phyloP scores from a whole-genome alignment of 495 filamentous ascomycete species.

The Clohesyomyces aquaticus region DNA sequence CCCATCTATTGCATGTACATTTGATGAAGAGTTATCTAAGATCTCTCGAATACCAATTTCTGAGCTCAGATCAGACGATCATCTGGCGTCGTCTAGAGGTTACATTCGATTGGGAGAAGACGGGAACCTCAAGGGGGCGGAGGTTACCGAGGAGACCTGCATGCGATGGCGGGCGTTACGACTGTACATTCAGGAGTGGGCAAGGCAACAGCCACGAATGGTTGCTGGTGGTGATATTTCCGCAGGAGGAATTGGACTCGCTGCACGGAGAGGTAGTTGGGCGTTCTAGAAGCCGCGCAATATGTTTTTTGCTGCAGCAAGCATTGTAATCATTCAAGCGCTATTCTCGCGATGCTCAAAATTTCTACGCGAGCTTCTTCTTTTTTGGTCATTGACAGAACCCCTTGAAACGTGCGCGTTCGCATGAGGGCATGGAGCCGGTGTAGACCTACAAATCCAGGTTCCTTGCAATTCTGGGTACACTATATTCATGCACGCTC shows the following conservation, averaged over 20 bases:
- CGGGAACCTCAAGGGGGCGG: conserved; percentile 44
- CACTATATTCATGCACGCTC: background rate
- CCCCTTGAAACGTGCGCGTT: background rate
- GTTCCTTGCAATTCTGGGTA: background rate
- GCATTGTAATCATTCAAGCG: conserved; percentile 20
- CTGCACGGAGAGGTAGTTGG: conserved; percentile 80
- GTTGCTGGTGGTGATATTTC: conserved; percentile 56
- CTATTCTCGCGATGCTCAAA: conserved; percentile 6
- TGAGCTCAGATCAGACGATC: conserved; percentile 73
- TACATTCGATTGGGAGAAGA: conserved; percentile 65
- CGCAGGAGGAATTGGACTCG: conserved; percentile 69
- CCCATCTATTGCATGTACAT: conserved; percentile 77
- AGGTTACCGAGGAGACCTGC: conserved; percentile 54
- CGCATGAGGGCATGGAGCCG: background rate
- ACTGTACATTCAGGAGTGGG: conserved; percentile 84
- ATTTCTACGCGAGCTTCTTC: background rate
- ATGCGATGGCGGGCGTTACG: conserved; percentile 80
- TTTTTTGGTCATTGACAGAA: background rate
- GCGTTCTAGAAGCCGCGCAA: conserved; percentile 61
- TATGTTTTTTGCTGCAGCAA: background rate
- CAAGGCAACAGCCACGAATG: conserved; percentile 71
- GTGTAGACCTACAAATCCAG: background rate
- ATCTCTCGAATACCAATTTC: conserved; percentile 69
- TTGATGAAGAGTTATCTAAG: conserved; percentile 78
- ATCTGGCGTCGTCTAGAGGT: conserved; percentile 57